Percentiles rank a stretch among this genome's conserved stretches.
These are phyloP conservation scores for Fusarium penzigii DNA, from an alignment of 2,329 filamentous ascomycete species.

Conservation along the genomic window DNA sequence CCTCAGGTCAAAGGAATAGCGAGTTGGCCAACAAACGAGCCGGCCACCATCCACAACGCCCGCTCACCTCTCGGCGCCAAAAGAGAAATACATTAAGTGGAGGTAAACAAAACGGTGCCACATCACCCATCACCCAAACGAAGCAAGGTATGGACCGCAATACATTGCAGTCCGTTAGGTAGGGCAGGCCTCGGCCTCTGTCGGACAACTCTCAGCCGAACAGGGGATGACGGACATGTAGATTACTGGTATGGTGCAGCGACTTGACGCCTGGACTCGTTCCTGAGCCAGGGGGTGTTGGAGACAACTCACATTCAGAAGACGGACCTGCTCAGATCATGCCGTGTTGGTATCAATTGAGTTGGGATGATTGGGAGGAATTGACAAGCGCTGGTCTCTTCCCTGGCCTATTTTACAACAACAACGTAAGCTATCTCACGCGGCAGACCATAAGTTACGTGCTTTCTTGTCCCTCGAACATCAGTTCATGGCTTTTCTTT, in stretches of 20 bases:
- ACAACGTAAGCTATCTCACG: too few relatives aligned
- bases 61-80: constrained; percentile 2
- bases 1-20: background rate
- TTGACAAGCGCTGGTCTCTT: too few relatives aligned
- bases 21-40: constrained; percentile 6
- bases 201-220: constrained; percentile 23
- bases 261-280: background rate
- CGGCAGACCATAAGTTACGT: too few relatives aligned
- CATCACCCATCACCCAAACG: constrained; percentile 8
- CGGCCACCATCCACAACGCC: constrained; percentile 1
- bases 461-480: too few relatives aligned
- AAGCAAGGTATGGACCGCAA: constrained; percentile 5
- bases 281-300: background rate
- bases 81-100: constrained; percentile 6
- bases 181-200: constrained; percentile 11
- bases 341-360: too few relatives aligned
- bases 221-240: constrained; percentile 17
- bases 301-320: too few relatives aligned
- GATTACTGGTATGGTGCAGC: background rate
- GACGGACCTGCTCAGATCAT: too few relatives aligned
- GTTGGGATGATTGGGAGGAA: too few relatives aligned
- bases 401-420: too few relatives aligned
- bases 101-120: constrained; percentile 18
- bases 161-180: constrained; percentile 11
- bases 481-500: too few relatives aligned